Evolutionary conservation across 2,329 filamentous ascomycete species (phyloP).

Genomic region (Colletotrichum ledebouriae): DNA sequence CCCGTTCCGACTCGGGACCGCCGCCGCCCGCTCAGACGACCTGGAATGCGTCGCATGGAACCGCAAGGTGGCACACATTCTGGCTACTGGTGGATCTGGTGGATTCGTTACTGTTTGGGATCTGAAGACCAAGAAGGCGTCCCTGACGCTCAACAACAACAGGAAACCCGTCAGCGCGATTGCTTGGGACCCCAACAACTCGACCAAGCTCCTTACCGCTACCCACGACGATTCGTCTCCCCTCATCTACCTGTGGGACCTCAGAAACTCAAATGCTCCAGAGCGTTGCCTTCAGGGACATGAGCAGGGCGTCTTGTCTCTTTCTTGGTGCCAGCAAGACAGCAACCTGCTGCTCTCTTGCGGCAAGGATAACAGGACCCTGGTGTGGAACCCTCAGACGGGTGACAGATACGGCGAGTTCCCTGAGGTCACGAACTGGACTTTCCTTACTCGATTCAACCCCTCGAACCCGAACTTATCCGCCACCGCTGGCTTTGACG

Average conservation of each 20-base stretch:
- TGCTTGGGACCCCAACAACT: slow-evolving; percentile 96
- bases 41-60: slow-evolving; percentile 99
- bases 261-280: slow-evolving; percentile 95
- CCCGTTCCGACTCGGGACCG: slow-evolving; percentile 89
- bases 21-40: slow-evolving; percentile 90
- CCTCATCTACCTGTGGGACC: slow-evolving; percentile 91
- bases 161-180: slow-evolving; percentile 95
- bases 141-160: slow-evolving; percentile 93
- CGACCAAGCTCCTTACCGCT: slow-evolving; percentile 93
- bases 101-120: slow-evolving; percentile 99
- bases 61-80: slow-evolving; percentile 95
- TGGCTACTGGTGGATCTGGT: slow-evolving; percentile 92
- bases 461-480: slow-evolving; percentile 92
- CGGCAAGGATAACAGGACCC: slow-evolving; percentile 95
- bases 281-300: slow-evolving; percentile 92
- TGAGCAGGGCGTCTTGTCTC: slow-evolving; percentile 90
- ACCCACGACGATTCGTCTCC: slow-evolving; percentile 91
- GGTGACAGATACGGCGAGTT: slow-evolving; percentile 92
- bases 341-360: slow-evolving; percentile 90
- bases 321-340: slow-evolving; percentile 96
- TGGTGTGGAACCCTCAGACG: slow-evolving; percentile 96
- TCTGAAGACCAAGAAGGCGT: slow-evolving; percentile 97
- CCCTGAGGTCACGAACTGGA: slow-evolving; percentile 99
- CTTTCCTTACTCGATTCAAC: slow-evolving; percentile 94
- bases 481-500: slow-evolving; percentile 96